Percentiles rank a stretch among this genome's conserved stretches.
Evolutionary conservation across 2,329 filamentous ascomycete genomes (phyloP).

Genomic region (Dactylellina parvicollis): DNA sequence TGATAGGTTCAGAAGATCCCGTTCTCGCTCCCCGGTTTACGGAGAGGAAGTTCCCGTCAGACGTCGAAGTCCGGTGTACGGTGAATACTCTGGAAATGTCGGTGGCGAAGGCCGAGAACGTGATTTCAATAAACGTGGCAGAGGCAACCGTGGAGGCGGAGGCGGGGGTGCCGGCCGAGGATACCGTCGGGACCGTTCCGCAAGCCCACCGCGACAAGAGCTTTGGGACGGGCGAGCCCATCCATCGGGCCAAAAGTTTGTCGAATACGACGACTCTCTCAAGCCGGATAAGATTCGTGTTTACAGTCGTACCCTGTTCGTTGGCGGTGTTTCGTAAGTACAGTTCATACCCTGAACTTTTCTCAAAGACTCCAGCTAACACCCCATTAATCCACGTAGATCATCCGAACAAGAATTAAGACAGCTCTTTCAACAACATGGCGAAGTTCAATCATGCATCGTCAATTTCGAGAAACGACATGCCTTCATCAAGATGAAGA

Average conservation of each 20-base stretch:
- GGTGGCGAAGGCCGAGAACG: constrained; percentile 71
- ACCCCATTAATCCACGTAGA: constrained; percentile 63
- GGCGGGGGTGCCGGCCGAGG: constrained; percentile 65
- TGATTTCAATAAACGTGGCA: constrained; percentile 66
- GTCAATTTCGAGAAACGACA: constrained; percentile 98
- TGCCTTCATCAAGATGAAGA: constrained; percentile 98
- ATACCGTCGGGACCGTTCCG: constrained; percentile 73
- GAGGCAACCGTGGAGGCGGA: constrained; percentile 68
- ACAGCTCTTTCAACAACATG: constrained; percentile 80
- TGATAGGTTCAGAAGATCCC: constrained; percentile 70
- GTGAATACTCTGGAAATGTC: constrained; percentile 76
- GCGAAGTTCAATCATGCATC: constrained; percentile 94
- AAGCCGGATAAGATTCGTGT: constrained; percentile 84
- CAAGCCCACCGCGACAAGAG: constrained; percentile 72
- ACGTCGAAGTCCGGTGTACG: constrained; percentile 72
- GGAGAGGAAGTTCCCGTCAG: constrained; percentile 70
- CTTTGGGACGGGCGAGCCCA: constrained; percentile 58
- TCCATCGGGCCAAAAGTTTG: constrained; percentile 70
- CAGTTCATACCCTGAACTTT: neutral
- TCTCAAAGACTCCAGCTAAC: neutral
- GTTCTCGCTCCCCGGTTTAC: constrained; percentile 81
- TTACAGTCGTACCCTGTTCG: constrained; percentile 91
- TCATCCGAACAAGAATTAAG: constrained; percentile 84
- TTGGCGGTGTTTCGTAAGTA: constrained; percentile 89
- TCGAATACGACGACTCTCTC: constrained; percentile 80